Percentiles rank a stretch among this genome's conserved stretches.
These are phyloP conservation scores for Globisporangium paroecandrum DNA, from an alignment of 352 stramenopile genomes.

Conservation along the genomic window DNA sequence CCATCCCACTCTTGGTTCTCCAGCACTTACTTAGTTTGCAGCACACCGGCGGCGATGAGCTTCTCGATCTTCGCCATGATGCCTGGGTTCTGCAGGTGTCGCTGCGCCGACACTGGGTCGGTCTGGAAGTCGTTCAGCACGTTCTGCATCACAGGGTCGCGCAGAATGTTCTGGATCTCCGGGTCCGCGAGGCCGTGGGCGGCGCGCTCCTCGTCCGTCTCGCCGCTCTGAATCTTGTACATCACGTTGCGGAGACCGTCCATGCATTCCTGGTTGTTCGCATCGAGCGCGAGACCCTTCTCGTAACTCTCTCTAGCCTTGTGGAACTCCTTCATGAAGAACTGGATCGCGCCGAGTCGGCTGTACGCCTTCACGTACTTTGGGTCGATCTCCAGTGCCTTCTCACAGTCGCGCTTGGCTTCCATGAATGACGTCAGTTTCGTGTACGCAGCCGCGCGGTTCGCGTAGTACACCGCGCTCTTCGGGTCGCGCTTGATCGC, in stretches of 20 bases:
- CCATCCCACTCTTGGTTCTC: not conserved
- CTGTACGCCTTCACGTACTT: constrained; percentile 99
- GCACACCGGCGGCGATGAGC: constrained; percentile 96
- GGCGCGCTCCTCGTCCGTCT: constrained; percentile 95
- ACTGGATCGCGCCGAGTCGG: constrained; percentile 98
- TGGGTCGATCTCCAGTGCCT: constrained; percentile 96
- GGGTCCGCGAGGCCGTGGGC: constrained; percentile 98
- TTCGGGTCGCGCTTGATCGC: constrained; percentile 98
- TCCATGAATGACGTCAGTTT: constrained; percentile 97
- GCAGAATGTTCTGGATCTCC: constrained; percentile 97
- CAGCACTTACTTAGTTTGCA: constrained; percentile 89
- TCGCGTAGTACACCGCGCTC: constrained; percentile 98
- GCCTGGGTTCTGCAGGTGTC: constrained; percentile 92
- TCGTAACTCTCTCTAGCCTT: constrained; percentile 98
- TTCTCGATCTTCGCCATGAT: constrained; percentile 99
- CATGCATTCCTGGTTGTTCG: constrained; percentile 93
- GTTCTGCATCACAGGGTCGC: constrained; percentile 97
- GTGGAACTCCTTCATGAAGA: constrained; percentile 99
- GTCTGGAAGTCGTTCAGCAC: constrained; percentile 98
- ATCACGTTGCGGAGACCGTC: constrained; percentile 94
- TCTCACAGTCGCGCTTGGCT: constrained; percentile 94
- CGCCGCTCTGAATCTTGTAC: constrained; percentile 92
- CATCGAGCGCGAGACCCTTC: constrained; percentile 94
- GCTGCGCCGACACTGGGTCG: constrained; percentile 88
- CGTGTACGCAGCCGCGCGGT: constrained; percentile 96